Percentiles rank a stretch among this genome's conserved stretches.
Evolutionary conservation across 768 basidiomycete species (phyloP).

Genomic region (Auricularia heimuer): DNA sequence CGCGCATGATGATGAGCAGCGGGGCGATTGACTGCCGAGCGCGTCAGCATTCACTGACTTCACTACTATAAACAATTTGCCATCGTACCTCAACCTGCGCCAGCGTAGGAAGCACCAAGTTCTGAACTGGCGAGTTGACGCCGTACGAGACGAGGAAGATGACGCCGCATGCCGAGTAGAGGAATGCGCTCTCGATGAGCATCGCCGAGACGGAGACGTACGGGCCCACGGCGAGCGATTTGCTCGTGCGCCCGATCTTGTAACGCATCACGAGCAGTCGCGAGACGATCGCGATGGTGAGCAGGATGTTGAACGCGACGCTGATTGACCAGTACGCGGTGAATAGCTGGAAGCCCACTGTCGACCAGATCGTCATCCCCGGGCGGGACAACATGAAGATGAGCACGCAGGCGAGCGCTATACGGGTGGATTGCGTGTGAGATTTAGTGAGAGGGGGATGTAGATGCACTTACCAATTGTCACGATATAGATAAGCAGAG

Average conservation of each 20-base stretch:
- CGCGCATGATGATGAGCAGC: conserved; percentile 27
- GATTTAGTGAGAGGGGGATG: not conserved
- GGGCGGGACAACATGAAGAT: conserved; percentile 13
- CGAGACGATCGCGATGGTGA: conserved; percentile 15
- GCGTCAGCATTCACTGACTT: no score
- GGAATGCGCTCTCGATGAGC: conserved; percentile 27
- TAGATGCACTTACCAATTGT: conserved; percentile 7
- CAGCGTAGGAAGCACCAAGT: conserved; percentile 24
- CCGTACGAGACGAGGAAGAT: conserved; percentile 25
- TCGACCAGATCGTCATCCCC: conserved; percentile 10
- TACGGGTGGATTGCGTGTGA: conserved; percentile 7
- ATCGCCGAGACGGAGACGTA: conserved; percentile 23
- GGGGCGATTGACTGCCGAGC: conserved; percentile 23
- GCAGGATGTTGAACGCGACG: conserved; percentile 14
- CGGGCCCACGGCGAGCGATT: conserved; percentile 9
- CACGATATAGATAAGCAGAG: conserved; percentile 7
- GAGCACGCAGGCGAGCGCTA: conserved; percentile 8
- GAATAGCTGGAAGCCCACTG: conserved; percentile 11
- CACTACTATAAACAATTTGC: no score
- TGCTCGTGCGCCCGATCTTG: not conserved
- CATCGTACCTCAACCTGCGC: conserved; percentile 18
- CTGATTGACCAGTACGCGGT: conserved; percentile 16
- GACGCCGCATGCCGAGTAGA: conserved; percentile 19
- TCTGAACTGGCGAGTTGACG: conserved; percentile 18
- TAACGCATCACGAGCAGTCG: conserved; percentile 17